A percentile compares a stretch with the other conserved stretches of the same genome.
phyloP scores from a whole-genome alignment of 2,329 filamentous ascomycete genomes.

The Alternaria sp. region DNA sequence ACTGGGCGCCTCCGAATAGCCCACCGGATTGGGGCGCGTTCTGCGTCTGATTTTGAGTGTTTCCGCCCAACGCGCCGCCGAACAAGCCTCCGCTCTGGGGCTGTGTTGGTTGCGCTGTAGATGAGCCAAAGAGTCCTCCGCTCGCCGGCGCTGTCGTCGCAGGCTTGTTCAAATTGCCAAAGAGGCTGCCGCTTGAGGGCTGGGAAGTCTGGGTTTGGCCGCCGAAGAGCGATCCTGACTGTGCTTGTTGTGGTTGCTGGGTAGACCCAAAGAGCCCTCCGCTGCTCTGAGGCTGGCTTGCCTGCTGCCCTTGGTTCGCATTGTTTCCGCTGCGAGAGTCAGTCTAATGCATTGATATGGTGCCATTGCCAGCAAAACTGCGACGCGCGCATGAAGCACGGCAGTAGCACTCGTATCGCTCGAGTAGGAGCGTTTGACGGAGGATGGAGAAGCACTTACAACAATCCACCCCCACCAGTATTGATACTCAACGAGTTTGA shows the following conservation, averaged over 20 bases:
- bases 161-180: conserved; percentile 49
- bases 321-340: conserved; percentile 43
- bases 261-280: conserved; percentile 40
- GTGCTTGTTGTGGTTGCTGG: conserved; percentile 34
- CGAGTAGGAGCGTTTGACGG: not conserved
- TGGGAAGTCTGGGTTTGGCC: conserved; percentile 29
- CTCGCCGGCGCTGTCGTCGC: conserved; percentile 33
- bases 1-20: conserved; percentile 42
- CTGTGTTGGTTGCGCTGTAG: conserved; percentile 37
- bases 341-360: conserved; percentile 20
- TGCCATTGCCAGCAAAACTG: not conserved
- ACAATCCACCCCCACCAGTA: conserved; percentile 56
- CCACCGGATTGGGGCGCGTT: conserved; percentile 40
- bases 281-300: conserved; percentile 37
- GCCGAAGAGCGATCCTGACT: conserved; percentile 38
- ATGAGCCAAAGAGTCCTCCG: conserved; percentile 48
- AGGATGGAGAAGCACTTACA: conserved; percentile 49
- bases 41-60: conserved; percentile 35
- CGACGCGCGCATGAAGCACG: not conserved
- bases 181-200: conserved; percentile 44
- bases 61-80: conserved; percentile 44
- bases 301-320: conserved; percentile 37
- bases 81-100: conserved; percentile 43
- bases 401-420: not conserved
- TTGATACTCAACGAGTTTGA: conserved; percentile 64